Conservation (phyloP, 2,329 filamentous ascomycete species). For the Cadophora gregata region DNA sequence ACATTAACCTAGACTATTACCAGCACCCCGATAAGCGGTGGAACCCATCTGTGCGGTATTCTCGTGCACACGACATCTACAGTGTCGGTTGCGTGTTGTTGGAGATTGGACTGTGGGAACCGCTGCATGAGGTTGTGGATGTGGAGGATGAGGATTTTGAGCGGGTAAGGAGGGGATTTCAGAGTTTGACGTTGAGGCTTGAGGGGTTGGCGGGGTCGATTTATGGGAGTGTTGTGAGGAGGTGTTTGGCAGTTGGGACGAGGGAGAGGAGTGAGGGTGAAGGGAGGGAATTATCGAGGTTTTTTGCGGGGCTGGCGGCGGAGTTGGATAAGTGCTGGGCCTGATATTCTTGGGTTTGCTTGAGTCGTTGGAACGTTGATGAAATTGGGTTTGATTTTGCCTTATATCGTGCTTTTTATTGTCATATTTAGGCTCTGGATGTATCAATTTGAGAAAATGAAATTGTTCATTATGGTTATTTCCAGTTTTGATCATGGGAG, state of each 20-base stretch:
- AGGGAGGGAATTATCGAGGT: constrained; percentile 31
- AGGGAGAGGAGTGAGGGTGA: constrained; percentile 33
- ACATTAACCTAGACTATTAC: constrained; percentile 39
- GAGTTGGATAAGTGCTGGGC: constrained; percentile 35
- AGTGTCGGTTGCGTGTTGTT: constrained; percentile 57
- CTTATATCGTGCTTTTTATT: too few relatives aligned
- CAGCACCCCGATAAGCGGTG: constrained; percentile 39
- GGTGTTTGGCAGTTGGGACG: constrained; percentile 34
- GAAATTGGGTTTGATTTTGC: too few relatives aligned
- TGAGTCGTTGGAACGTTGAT: too few relatives aligned
- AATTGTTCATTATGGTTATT: too few relatives aligned
- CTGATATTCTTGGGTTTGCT: neutral
- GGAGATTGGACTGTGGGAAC: constrained; percentile 57
- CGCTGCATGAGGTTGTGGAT: constrained; percentile 44
- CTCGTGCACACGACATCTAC: constrained; percentile 51
- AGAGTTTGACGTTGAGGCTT: constrained; percentile 34
- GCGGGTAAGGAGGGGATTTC: constrained; percentile 34
- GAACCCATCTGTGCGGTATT: constrained; percentile 41
- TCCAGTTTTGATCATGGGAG: too few relatives aligned
- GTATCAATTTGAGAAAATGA: too few relatives aligned
- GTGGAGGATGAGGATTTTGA: constrained; percentile 36
- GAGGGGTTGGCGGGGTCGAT: constrained; percentile 39
- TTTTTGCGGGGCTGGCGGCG: constrained; percentile 34
- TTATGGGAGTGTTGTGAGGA: constrained; percentile 37
- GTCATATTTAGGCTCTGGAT: too few relatives aligned